Base-by-base conservation (phyloP, 495 filamentous ascomycete genomes). In the Aspergillus indologenus region DNA sequence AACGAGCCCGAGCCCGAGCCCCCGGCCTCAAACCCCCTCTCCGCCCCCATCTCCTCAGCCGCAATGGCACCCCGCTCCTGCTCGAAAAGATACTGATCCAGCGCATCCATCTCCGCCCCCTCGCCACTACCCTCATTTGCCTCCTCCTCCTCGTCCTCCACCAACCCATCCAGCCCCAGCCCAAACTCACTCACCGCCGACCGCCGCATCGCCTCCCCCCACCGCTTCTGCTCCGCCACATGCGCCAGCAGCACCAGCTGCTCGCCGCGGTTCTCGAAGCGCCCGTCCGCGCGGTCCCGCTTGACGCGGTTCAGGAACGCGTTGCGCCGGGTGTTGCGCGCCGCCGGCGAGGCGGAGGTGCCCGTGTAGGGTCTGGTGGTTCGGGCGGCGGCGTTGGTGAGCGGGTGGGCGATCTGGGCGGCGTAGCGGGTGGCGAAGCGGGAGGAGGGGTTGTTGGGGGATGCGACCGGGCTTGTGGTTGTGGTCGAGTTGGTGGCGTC, bases 231-330 rank as follows among this genome's bases (percentile, higher is more conserved):
- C 63, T 83, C 81, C 34, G 78, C 76, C 31, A 74, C 56, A 61
- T 71, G 61, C 61, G 79, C 77, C 66, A 75, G 66, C 40, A 66
- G 69, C 66, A 75, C 69, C 54, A 95, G 85, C 80, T 95, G 88
- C 57, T 96, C 90, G 47, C 90, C 88, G 1, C 90, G 74, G 76
- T 43, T 84, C 83, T 74, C 90, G 77, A 70, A 83, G 57, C 71
- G 86, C 69, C 82, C 87, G 84, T 70, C 80, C 65, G 96, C 89
- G 3, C 86, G 77, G 42, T 83, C 81, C 60, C 85, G 83, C 64
- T 85, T 78, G n/a, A 96, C 86, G 53, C 87, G 89, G 63, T 87
- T 84, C 26, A 97, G 72, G 63, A 95, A 98, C 53, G 89, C 87
- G 34, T 65, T 72, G 59, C 66, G 76, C 22, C 72, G 68, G 42